Base-by-base conservation (phyloP, 176 grass and related monocot species). In the Rhynchospora breviuscula region DNA sequence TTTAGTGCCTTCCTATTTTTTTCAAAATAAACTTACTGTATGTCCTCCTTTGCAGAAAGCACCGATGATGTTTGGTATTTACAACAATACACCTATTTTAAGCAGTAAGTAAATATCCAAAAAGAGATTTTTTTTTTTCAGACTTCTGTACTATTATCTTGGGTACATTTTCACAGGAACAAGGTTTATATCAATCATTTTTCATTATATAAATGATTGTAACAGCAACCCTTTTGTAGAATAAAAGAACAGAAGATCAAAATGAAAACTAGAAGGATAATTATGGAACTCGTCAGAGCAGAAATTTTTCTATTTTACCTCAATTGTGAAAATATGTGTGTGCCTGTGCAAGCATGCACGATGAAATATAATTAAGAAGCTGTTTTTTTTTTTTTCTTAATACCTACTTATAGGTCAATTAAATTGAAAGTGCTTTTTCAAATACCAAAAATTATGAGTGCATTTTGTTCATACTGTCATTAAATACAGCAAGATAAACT, bases 401-500 rank as follows among this genome's bases (percentile, higher is more conserved):
- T 29, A 78, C 25, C 5, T 77, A 49, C 11, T 77, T 77, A 77
- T 31, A 3, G 51, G 11, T 78, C n/a, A 7, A 57, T 57, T 78
- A 9, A 78, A 25, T 78, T 31, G n/a, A 57, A 13, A 57, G 7
- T 78, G 7, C 14, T 3, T 78, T 31, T 54, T 54, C 12, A 78
- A 33, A 57, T 29, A 23, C 49, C 4, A 29, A 8, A 78, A 17
- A 57, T 57, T 25, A 26, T 8, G 14, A 53, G 47, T 21, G 21
- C 22, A 53, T 75, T 53, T 75, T 57, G 51, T 78, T 78, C 54
- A 31, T 78, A 7, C 6, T 18, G 51, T 57, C 25, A 33, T 56
- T 57, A 78, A 57, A 18, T 78, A 6, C 73, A 83, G 51, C 81
- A 69, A 81, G 47, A 63, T 61, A 67, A 84, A 84, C 52, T 63